These are phyloP conservation scores for Arctostaphylos glauca DNA, from an alignment of 148 eudicot species.

Conservation along the genomic window DNA sequence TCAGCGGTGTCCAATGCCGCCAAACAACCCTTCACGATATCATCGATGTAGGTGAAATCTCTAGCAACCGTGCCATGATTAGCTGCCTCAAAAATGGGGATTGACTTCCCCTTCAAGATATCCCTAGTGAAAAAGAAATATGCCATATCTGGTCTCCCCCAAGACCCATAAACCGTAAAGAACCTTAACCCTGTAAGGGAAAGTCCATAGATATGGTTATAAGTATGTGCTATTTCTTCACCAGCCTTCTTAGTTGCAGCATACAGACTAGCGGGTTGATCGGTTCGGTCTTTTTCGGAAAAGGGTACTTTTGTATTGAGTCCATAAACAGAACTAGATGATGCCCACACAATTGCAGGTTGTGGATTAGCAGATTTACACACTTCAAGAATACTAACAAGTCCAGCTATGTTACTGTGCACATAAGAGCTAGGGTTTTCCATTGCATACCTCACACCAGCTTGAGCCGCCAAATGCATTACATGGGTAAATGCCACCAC, in stretches of 20 bases:
- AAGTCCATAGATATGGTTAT: slow-evolving; percentile 77
- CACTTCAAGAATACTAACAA: slow-evolving; percentile 66
- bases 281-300: slow-evolving; percentile 76
- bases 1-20: slow-evolving; percentile 79
- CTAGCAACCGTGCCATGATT: slow-evolving; percentile 80
- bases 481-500: slow-evolving; percentile 66
- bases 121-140: slow-evolving; percentile 77
- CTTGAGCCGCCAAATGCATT: slow-evolving; percentile 87
- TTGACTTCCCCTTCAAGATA: slow-evolving; percentile 64
- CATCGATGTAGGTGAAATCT: slow-evolving; percentile 82
- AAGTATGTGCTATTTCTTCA: slow-evolving; percentile 82
- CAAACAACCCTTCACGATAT: slow-evolving; percentile 84
- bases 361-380: slow-evolving; percentile 75
- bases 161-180: slow-evolving; percentile 83
- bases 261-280: slow-evolving; percentile 81
- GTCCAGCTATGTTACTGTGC: slow-evolving; percentile 77
- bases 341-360: slow-evolving; percentile 84
- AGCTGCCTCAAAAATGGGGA: slow-evolving; percentile 60
- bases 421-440: slow-evolving; percentile 77
- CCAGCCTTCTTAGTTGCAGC: slow-evolving; percentile 90
- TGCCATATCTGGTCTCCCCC: slow-evolving; percentile 95
- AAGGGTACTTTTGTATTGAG: slow-evolving; percentile 80
- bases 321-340: slow-evolving; percentile 79
- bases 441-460: slow-evolving; percentile 87
- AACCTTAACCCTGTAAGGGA: slow-evolving; percentile 72